Base-by-base conservation (phyloP, 1,284 basidiomycete species). In the Trametes pubescens region DNA sequence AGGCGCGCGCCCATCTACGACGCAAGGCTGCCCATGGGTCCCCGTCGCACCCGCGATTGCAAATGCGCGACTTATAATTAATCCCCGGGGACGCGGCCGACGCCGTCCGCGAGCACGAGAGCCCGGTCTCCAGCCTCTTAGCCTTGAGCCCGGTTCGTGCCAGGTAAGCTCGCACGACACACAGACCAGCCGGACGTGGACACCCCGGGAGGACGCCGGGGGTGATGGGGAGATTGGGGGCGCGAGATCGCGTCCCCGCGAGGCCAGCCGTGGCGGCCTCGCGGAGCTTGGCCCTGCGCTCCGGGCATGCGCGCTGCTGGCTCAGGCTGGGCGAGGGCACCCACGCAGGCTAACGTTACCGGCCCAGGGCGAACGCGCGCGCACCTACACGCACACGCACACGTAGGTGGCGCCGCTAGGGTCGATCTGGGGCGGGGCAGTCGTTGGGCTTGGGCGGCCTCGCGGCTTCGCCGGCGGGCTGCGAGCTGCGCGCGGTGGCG, bases 281-380 rank as follows among this genome's bases (percentile, higher is more conserved):
- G 57, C 57, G 48, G n/a, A 14, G 51, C 51, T 38, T 6, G 48
- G 14, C 26, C 48, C 8, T 11, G 13, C 47, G 22, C 14, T 49
- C 22, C 26, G 16, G 9, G 48, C 40, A n/a, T n/a, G n/a, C n/a
- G n/a, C n/a, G 18, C 16, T 24, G 47, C 37, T n/a, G n/a, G 26
- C 57, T 21, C 18, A 16, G 57, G 35, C 34, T 7, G 7, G 34
- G 34, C 34, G 11, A 14, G 8, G 14, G 18, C 35, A n/a, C 40
- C 18, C 37, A 53, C 51, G 52, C 48, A 60, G 59, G 44, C 52
- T 60, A 60, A 60, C 59, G 59, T 54, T 60, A 60, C 51, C 59
- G 13, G 52, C 29, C 6, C 24, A 4, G 38, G 11, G 37, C 37
- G 21, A 22, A 13, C 16, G 37, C 52, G 16, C 53, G 53, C 16